Base-by-base conservation (phyloP, 306 rosid species). In the Mimosa pudica region DNA sequence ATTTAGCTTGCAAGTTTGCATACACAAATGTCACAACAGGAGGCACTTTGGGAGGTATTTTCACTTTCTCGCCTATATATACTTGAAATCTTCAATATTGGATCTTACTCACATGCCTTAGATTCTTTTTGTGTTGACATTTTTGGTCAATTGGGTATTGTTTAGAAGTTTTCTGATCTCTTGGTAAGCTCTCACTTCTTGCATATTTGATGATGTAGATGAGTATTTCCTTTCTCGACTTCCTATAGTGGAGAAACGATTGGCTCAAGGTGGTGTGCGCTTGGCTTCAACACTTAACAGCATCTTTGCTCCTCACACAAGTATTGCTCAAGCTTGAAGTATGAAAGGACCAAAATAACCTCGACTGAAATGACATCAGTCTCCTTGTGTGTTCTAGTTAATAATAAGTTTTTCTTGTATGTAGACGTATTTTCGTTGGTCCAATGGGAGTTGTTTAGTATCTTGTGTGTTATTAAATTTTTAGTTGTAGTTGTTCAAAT, bases 1-100 rank as follows among this genome's bases (percentile, higher is more conserved):
- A 86, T 74, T 78, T 91, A 84, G 96, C 98, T 41, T 95, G 98
- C 94, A 91, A 91, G 83, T 95, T 80, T 77, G 90, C 98, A 1
- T 95, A 92, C 88, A 91, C 60, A 78, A 92, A 95, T 82, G 98
- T 90, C 71, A 91, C 98, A 1, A 88, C 95, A 1, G 98, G 98
- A 79, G 91, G 90, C 90, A 89, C 90, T 47, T 82, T 95, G 79
- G 76, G 60, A 70, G 97, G 98, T 95, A 88, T 64, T 68, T 73
- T 69, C 63, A 63, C 70, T 79, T 77, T 74, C 65, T 70, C 36
- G 10, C 77, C 62, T 58, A 67, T 5, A 49, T 49, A 49, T 48
- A 55, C 4, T 55, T 18, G 10, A 55, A 55, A 30, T 32, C 35
- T 61, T 2, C 14, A 30, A 32, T 33, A 38, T 63, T 44, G 44